Conservation (phyloP, 257 asterid genomes). For the Paulownia fortunei region DNA sequence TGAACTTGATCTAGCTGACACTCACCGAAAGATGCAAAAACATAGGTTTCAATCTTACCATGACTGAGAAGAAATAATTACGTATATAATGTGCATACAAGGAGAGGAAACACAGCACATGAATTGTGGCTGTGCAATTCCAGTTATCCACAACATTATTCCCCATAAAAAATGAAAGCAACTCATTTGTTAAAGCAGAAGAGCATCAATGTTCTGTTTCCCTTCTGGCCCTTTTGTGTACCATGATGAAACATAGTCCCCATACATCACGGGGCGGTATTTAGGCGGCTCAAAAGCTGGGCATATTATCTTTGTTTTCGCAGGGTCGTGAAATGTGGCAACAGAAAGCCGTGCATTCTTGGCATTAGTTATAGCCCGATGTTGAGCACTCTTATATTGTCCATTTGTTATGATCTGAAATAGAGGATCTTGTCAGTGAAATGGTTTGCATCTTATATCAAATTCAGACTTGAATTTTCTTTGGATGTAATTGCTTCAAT, state of each 20-base stretch:
- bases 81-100: neutral
- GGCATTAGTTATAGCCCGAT: constrained; percentile 79
- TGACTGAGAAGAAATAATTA: no score
- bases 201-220: constrained; percentile 79
- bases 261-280: constrained; percentile 64
- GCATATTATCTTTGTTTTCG: constrained; percentile 52
- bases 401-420: constrained; percentile 80
- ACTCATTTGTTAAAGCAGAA: constrained; percentile 39
- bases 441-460: neutral
- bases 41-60: no score
- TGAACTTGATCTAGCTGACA: no score
- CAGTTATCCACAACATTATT: neutral
- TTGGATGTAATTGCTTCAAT: neutral
- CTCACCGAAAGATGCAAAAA: no score
- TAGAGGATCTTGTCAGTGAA: neutral
- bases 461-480: neutral
- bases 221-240: constrained; percentile 91
- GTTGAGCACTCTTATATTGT: constrained; percentile 70
- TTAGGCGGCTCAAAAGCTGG: constrained; percentile 66
- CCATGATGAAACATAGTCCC: constrained; percentile 82
- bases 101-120: neutral
- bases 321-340: constrained; percentile 92
- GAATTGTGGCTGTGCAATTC: neutral
- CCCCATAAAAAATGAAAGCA: neutral
- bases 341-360: constrained; percentile 70